Percentiles rank a stretch among this genome's conserved stretches.
Evolutionary conservation across 2,329 filamentous ascomycete species (phyloP).

Genomic region (Septoria linicola): DNA sequence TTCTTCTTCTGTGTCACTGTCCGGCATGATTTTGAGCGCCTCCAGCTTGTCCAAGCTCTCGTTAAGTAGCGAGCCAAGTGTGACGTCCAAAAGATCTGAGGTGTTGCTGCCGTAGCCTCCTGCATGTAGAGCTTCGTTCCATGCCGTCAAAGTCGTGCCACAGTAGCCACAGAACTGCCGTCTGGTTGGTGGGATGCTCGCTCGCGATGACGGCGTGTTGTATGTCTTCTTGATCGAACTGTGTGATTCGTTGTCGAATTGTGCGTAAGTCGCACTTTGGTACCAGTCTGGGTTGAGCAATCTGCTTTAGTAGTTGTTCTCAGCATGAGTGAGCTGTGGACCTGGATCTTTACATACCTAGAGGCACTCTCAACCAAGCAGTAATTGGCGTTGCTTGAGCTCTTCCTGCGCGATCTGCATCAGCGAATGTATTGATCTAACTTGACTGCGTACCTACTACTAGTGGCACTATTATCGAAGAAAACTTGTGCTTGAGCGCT

Average conservation of each 20-base stretch:
- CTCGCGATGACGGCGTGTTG: conserved; percentile 50
- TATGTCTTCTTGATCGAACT: conserved; percentile 48
- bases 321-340: too few relatives aligned
- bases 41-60: conserved; percentile 72
- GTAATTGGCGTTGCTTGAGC: conserved; percentile 71
- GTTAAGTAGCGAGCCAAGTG: conserved; percentile 71
- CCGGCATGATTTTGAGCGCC: conserved; percentile 70
- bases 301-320: too few relatives aligned
- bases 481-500: conserved; percentile 64
- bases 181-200: conserved; percentile 56
- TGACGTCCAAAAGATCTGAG: conserved; percentile 75
- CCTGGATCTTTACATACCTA: conserved; percentile 39
- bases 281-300: conserved; percentile 64
- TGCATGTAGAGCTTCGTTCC: conserved; percentile 62
- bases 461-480: conserved; percentile 68
- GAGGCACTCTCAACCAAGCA: conserved; percentile 78
- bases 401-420: conserved; percentile 47
- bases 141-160: conserved; percentile 79
- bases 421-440: not conserved
- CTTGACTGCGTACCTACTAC: conserved; percentile 61
- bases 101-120: conserved; percentile 54
- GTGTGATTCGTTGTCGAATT: conserved; percentile 70
- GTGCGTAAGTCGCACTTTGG: conserved; percentile 70
- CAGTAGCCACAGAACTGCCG: conserved; percentile 90
- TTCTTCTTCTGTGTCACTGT: conserved; percentile 34